phyloP scores from a whole-genome alignment of 106 monocot genomes.

The Dioscorea dumetorum region DNA sequence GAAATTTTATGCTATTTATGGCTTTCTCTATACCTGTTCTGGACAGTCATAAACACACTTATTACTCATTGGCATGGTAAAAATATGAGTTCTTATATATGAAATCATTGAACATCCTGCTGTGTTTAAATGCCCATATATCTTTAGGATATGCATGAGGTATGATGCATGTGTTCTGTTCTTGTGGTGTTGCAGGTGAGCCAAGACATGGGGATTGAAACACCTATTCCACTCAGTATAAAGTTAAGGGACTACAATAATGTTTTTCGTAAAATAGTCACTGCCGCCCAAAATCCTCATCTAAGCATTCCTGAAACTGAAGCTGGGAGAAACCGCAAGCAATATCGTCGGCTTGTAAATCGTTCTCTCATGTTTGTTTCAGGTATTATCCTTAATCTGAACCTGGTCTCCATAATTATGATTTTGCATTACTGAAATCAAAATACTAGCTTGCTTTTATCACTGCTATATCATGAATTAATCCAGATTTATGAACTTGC shows the following conservation, averaged over 20 bases:
- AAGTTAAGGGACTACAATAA: slow-evolving; percentile 67
- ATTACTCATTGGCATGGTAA: neutral
- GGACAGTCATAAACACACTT: neutral
- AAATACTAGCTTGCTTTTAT: neutral
- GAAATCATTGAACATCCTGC: neutral
- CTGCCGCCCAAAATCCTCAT: slow-evolving; percentile 72
- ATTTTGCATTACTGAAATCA: neutral
- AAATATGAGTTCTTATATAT: neutral
- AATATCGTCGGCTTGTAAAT: slow-evolving; percentile 71
- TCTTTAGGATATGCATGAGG: neutral
- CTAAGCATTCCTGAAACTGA: slow-evolving; percentile 96
- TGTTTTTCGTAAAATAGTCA: slow-evolving; percentile 68
- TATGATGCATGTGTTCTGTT: neutral
- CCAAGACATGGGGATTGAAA: slow-evolving; percentile 94
- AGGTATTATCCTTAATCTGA: slow-evolving; percentile 26
- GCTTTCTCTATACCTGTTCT: neutral
- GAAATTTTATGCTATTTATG: neutral
- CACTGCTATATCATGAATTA: neutral
- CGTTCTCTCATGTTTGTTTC: slow-evolving; percentile 91
- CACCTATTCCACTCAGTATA: slow-evolving; percentile 75
- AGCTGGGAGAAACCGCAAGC: slow-evolving; percentile 69
- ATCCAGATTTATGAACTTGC: neutral
- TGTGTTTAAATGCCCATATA: neutral
- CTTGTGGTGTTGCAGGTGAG: slow-evolving; percentile 45
- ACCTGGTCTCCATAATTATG: neutral